Evolutionary conservation across 2,329 filamentous ascomycete species (phyloP).

Genomic region (Epichloe baconii): DNA sequence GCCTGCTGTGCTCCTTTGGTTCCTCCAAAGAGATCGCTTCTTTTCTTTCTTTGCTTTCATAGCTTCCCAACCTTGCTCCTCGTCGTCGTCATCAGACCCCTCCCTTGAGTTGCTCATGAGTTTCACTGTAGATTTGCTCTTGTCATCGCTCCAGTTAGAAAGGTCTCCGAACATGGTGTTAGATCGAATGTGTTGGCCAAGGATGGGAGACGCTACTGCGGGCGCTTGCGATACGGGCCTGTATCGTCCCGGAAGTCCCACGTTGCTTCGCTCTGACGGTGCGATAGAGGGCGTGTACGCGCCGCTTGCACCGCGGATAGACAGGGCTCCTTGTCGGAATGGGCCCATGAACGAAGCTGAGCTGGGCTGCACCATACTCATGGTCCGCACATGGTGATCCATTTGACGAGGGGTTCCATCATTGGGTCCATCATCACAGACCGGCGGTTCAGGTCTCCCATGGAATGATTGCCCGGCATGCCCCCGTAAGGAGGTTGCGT

Average conservation of each 20-base stretch:
- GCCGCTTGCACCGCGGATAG: conserved; percentile 22
- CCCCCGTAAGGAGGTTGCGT: conserved; percentile 17
- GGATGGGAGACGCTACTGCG: conserved; percentile 13
- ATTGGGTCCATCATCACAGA: conserved; percentile 35
- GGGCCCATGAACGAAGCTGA: conserved; percentile 44
- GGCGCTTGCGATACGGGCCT: conserved; percentile 66
- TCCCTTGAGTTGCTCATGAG: conserved; percentile 25
- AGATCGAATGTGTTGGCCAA: conserved; percentile 18
- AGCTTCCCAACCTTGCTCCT: conserved; percentile 53
- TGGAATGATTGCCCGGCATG: conserved; percentile 24
- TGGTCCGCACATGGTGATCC: conserved; percentile 47
- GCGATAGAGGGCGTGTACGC: conserved; percentile 85
- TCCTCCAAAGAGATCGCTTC: conserved; percentile 53
- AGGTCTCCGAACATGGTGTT: conserved; percentile 20
- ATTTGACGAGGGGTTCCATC: conserved; percentile 28
- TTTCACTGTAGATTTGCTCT: conserved; percentile 23
- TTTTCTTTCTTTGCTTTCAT: conserved; percentile 58
- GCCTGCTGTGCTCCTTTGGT: conserved; percentile 40
- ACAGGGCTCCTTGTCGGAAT: conserved; percentile 20
- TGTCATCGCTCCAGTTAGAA: conserved; percentile 21
- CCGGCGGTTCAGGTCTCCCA: conserved; percentile 31
- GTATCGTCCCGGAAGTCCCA: conserved; percentile 82
- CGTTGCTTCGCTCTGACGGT: conserved; percentile 87
- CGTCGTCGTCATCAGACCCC: conserved; percentile 42
- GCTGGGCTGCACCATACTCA: conserved; percentile 72